Percentiles rank a stretch among this genome's conserved stretches.
These are phyloP conservation scores for Ophioceras dolichostomum DNA, from an alignment of 2,329 filamentous ascomycete genomes.

Conservation along the genomic window DNA sequence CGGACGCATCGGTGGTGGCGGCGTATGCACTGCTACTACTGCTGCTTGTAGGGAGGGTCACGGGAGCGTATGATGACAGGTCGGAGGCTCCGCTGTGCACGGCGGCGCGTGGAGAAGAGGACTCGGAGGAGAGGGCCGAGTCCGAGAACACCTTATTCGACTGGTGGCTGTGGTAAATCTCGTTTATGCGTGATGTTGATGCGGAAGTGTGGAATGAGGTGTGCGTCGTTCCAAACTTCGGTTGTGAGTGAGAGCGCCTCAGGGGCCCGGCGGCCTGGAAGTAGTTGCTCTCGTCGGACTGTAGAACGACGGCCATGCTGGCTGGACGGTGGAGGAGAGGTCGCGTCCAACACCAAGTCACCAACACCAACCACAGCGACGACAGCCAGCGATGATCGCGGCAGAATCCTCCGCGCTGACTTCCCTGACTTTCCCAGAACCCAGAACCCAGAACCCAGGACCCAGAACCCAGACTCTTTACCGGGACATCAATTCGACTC, in stretches of 20 bases:
- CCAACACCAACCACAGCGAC: too few relatives aligned
- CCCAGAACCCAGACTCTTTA: too few relatives aligned
- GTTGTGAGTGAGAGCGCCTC: constrained; percentile 48
- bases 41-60: too few relatives aligned
- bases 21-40: too few relatives aligned
- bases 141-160: constrained; percentile 29
- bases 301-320: constrained; percentile 43
- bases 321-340: too few relatives aligned
- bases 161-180: constrained; percentile 26
- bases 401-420: too few relatives aligned
- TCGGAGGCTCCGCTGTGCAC: constrained; percentile 39
- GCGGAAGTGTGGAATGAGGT: constrained; percentile 30
- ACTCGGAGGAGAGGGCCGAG: constrained; percentile 37
- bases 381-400: too few relatives aligned
- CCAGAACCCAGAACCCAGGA: too few relatives aligned
- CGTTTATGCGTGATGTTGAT: constrained; percentile 31
- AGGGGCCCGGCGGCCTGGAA: constrained; percentile 41
- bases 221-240: constrained; percentile 36
- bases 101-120: constrained; percentile 44
- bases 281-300: constrained; percentile 43
- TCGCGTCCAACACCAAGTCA: too few relatives aligned
- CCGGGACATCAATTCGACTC: too few relatives aligned
- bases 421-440: too few relatives aligned
- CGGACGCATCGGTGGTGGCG: not conserved
- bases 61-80: constrained; percentile 52